Base-by-base conservation (phyloP, 164 flowering plant species). In the Vitis labrusca region DNA sequence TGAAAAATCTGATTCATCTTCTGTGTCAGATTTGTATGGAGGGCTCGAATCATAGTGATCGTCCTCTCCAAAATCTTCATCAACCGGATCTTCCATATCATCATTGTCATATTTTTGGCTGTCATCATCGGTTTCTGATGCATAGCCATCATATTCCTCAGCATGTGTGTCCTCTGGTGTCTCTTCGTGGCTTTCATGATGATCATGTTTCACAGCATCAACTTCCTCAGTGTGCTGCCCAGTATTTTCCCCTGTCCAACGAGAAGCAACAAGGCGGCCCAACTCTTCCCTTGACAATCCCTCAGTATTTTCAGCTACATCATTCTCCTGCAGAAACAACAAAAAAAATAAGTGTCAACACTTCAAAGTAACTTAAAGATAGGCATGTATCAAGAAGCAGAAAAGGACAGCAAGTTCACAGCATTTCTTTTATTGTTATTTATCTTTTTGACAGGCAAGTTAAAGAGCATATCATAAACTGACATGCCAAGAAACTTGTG, bases 261-360 rank as follows among this genome's bases (percentile, higher is more conserved):
- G 91, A 63, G 98, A 91, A 70, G 97, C 98, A 79, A 96, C 88
- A 64, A 80, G 92, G 49, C 94, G 94, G 19, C 98, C 99, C 74
- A 91, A 80, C 76, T 93, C 99, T 78, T 96, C 99, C 82, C 64
- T 89, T 64, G 99, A 93, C 67, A 96, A 76, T n/a, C 76, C 88
- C 66, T 86, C 91, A 16, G 82, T 71, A 72, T 73, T 81, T 16
- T 85, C 90, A 52, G 82, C 74, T 58, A 6, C 76, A 71, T 76
- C 84, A 51, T 75, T 71, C 59, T 69, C 91, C 92, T 88, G 76
- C 48, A 72, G 54, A 63, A 9, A 74, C 15, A 37, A 37, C 56
- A 65, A 0, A 12, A 1, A 69, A 11, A 61, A 50, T 8, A 64
- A 59, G 3, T 9, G 52, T n/a, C 19, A 8, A 49, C 30, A 16